Evolutionary conservation across 768 basidiomycete species (phyloP).

Genomic region (Russula sp.): DNA sequence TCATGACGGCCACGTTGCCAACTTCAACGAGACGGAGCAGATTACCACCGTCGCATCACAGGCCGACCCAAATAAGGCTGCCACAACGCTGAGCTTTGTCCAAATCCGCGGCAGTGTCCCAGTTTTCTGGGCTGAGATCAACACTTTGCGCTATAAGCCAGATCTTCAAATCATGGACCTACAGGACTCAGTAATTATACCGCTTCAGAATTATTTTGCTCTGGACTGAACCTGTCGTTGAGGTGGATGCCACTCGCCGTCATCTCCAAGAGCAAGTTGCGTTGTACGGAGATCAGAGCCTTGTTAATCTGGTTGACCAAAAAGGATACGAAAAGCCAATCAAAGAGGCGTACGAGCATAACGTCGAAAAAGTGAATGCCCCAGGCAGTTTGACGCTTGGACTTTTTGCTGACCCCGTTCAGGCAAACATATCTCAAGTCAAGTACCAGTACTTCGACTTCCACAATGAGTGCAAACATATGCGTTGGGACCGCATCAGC

Average conservation of each 20-base stretch:
- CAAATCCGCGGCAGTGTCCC: slow-evolving; percentile 95
- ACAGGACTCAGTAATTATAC: slow-evolving; percentile 67
- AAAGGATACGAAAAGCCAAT: slow-evolving; percentile 90
- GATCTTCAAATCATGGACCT: slow-evolving; percentile 96
- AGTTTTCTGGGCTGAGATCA: slow-evolving; percentile 95
- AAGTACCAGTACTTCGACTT: slow-evolving; percentile 97
- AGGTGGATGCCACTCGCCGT: slow-evolving; percentile 67
- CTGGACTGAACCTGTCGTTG: slow-evolving; percentile 18
- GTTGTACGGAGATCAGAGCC: slow-evolving; percentile 70
- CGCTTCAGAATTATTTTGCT: slow-evolving; percentile 7
- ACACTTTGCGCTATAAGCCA: slow-evolving; percentile 92
- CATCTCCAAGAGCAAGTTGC: slow-evolving; percentile 74
- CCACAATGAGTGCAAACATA: slow-evolving; percentile 89
- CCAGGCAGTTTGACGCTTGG: neutral
- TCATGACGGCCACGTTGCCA: slow-evolving; percentile 83
- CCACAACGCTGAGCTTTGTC: slow-evolving; percentile 75
- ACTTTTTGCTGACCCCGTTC: slow-evolving; percentile 5
- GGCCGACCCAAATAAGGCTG: slow-evolving; percentile 48
- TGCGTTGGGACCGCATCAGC: slow-evolving; percentile 93
- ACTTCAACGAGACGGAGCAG: slow-evolving; percentile 99
- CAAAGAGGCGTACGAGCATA: slow-evolving; percentile 91
- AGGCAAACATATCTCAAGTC: slow-evolving; percentile 65
- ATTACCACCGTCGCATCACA: slow-evolving; percentile 72
- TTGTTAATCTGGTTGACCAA: slow-evolving; percentile 93
- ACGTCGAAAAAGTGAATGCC: slow-evolving; percentile 54